phyloP scores from a whole-genome alignment of 2,329 filamentous ascomycete genomes.

The Geosmithia putterillii region DNA sequence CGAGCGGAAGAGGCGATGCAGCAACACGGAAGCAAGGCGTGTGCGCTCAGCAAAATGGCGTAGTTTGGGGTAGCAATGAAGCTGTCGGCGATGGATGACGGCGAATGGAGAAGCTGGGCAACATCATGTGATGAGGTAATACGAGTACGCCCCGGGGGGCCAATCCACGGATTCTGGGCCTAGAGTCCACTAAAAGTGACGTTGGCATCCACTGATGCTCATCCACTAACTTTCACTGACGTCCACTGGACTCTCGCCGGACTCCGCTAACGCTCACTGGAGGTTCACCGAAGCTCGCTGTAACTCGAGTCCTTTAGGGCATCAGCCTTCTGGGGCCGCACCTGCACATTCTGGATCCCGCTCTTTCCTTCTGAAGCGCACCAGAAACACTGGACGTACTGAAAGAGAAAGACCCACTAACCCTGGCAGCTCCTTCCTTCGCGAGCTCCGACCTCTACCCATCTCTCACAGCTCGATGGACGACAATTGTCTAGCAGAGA shows the following conservation, averaged over 20 bases:
- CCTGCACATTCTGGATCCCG: too few species aligned
- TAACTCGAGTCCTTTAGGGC: too few species aligned
- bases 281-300: too few species aligned
- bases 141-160: too few species aligned
- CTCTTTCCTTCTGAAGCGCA: neutral
- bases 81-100: conserved; percentile 1
- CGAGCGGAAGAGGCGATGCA: neutral
- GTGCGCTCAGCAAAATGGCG: neutral
- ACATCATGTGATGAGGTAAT: conserved; percentile 1
- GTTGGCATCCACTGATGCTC: too few species aligned
- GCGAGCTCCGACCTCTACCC: neutral
- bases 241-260: too few species aligned
- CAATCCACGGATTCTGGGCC: too few species aligned
- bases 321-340: too few species aligned
- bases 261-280: too few species aligned
- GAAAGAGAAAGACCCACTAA: neutral
- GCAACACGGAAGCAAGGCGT: neutral
- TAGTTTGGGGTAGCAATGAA: neutral
- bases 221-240: too few species aligned
- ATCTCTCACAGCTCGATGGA: neutral
- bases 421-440: neutral
- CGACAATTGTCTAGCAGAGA: too few species aligned
- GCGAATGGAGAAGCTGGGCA: neutral
- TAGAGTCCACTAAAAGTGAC: too few species aligned
- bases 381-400: neutral